Base-by-base conservation (phyloP, 1,284 basidiomycete species). In the Cryptococcus amylolentus region DNA sequence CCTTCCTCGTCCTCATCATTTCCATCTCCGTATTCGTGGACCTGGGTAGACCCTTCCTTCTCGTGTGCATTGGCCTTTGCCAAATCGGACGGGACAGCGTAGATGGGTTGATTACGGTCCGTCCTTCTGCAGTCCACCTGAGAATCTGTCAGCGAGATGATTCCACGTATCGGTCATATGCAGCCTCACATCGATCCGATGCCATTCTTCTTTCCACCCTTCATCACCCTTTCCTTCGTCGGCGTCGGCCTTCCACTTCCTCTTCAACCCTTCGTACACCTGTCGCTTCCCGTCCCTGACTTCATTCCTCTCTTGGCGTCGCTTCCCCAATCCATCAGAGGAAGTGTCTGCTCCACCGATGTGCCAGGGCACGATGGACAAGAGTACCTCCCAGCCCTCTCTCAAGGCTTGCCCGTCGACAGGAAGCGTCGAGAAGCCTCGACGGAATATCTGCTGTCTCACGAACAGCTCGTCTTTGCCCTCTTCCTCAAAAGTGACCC, bases 71-170 rank as follows among this genome's bases (percentile, higher is more conserved):
- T 71, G 1, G 52, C 55, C 13, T 54, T 51, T 13, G 56, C 66
- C 12, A 57, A 58, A 16, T 71, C 68, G 1, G 64, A 57, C 3
- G 81, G 80, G 4, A 83, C 82, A 1, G 86, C 82, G 67, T 96
- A 98, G 50, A 96, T 80, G 0, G 89, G 84, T 61, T 97, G 92
- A 16, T 83, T 88, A 16, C 95, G 84, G 75, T 99, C 96, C n/a
- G 96, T 98, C 13, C 96, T 84, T 51, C 95, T 86, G 69, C 95
- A 98, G 71, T 98, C 96, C 51, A 98, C 94, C 69, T 96, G 88
- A 62, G n/a, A 35, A 48, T n/a, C 26, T 18, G 49, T 54, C 48
- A 52, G 47, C 37, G 31, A 27, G 16, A 26, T 0, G 3, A 46
- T 31, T 8, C 47, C 20, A 40, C 45, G 27, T 26, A 20, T 70